Evolutionary conservation across 1,284 basidiomycete genomes (phyloP).

Genomic region (Cutaneotrichosporon dermatis): DNA sequence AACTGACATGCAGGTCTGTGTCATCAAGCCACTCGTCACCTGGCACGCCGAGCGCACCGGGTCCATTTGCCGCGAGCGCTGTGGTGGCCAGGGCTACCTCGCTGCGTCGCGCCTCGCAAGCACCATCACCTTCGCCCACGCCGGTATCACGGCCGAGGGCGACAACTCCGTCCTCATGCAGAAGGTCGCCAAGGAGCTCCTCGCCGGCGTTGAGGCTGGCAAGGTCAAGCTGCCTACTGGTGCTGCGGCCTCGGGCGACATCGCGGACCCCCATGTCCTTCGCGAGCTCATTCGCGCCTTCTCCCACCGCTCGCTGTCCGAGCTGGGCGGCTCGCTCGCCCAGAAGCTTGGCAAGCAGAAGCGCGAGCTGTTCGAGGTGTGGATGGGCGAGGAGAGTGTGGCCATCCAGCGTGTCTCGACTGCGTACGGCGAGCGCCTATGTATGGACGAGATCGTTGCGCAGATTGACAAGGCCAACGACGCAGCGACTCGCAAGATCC

Average conservation of each 20-base stretch:
- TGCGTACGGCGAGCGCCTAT: slow-evolving; percentile 15
- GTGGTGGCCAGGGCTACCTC: slow-evolving; percentile 16
- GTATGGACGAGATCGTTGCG: slow-evolving; percentile 11
- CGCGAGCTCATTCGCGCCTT: slow-evolving; percentile 9
- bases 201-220: slow-evolving; percentile 8
- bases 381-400: slow-evolving; percentile 16
- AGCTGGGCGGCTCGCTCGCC: slow-evolving; percentile 6
- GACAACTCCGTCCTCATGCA: slow-evolving; percentile 19
- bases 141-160: slow-evolving; percentile 18
- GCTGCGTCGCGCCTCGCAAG: slow-evolving; percentile 1
- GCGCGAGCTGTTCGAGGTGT: slow-evolving; percentile 12
- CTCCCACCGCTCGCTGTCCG: not conserved
- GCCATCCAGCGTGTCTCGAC: slow-evolving; percentile 8
- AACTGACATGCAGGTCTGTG: too few species aligned
- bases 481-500: not conserved
- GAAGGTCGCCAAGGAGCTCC: slow-evolving; percentile 18
- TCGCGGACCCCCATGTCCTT: slow-evolving; percentile 3
- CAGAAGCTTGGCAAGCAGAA: slow-evolving; percentile 10
- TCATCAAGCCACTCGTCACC: slow-evolving; percentile 17
- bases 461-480: not conserved
- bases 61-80: slow-evolving; percentile 16
- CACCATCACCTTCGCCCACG: slow-evolving; percentile 14
- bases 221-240: slow-evolving; percentile 6
- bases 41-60: slow-evolving; percentile 15
- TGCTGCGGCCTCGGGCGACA: not conserved